Percentiles rank a stretch among this genome's conserved stretches.
These are phyloP conservation scores for Pleurotus djamor DNA, from an alignment of 768 basidiomycete genomes.

Conservation along the genomic window DNA sequence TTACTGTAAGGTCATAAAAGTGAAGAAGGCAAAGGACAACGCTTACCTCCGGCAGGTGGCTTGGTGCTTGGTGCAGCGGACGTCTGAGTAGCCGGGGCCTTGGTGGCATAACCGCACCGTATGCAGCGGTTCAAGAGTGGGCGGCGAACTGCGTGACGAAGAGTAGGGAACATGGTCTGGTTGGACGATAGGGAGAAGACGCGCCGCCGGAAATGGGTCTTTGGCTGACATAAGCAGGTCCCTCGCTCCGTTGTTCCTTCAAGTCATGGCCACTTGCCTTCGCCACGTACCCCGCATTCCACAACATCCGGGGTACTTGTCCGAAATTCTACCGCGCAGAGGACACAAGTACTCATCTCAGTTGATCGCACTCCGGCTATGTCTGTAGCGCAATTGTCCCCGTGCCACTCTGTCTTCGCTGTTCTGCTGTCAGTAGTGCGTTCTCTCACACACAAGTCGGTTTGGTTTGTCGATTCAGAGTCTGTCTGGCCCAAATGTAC, in stretches of 20 bases:
- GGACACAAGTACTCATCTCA: no score
- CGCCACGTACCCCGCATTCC: neutral
- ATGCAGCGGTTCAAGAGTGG: neutral
- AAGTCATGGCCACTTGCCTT: neutral
- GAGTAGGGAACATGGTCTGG: slow-evolving; percentile 4
- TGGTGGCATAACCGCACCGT: neutral
- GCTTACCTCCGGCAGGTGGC: neutral
- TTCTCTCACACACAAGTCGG: no score
- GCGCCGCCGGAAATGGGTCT: neutral
- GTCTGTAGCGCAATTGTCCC: no score
- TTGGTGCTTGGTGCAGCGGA: neutral
- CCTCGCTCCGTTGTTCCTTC: neutral
- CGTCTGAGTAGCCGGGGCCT: neutral
- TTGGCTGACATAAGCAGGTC: neutral
- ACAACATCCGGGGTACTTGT: neutral
- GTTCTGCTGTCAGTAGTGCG: no score
- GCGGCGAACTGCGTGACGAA: neutral
- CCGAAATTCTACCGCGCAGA: neutral
- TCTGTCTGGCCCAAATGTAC: no score
- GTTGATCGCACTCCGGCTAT: no score
- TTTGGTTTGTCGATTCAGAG: no score
- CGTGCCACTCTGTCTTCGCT: no score
- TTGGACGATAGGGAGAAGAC: neutral
- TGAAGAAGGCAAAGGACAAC: neutral
- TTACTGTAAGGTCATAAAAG: neutral